Percentiles rank a stretch among this genome's conserved stretches.
These are phyloP conservation scores for Claviceps purpurea DNA, from an alignment of 2,329 filamentous ascomycete genomes.

Conservation along the genomic window DNA sequence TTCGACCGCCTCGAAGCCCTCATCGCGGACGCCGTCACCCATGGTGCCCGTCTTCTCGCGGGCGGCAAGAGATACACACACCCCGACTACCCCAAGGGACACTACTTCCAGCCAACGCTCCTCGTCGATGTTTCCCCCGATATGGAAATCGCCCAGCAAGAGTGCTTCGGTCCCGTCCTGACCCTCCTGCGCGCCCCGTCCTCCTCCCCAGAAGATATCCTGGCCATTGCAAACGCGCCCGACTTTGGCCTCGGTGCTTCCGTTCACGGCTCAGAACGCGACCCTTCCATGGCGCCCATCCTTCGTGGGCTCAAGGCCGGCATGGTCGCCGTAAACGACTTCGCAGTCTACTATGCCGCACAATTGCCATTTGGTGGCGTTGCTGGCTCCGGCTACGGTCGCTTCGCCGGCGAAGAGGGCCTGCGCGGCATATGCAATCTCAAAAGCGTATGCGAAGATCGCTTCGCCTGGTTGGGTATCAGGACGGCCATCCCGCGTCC, in stretches of 20 bases:
- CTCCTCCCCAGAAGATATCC: conserved; percentile 47
- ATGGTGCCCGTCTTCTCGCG: conserved; percentile 68
- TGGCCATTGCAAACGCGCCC: conserved; percentile 71
- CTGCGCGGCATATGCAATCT: conserved; percentile 72
- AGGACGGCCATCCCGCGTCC: conserved; percentile 68
- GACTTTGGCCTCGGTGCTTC: conserved; percentile 77
- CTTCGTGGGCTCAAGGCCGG: conserved; percentile 61
- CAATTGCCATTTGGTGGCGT: conserved; percentile 89
- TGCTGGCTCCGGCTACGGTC: conserved; percentile 80
- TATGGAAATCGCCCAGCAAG: conserved; percentile 81
- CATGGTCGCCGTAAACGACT: conserved; percentile 94
- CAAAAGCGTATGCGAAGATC: conserved; percentile 76
- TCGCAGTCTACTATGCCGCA: conserved; percentile 83
- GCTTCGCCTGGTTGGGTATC: conserved; percentile 45
- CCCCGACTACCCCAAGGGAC: conserved; percentile 60
- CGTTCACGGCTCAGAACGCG: conserved; percentile 61
- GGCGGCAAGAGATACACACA: conserved; percentile 64
- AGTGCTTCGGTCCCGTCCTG: conserved; percentile 89
- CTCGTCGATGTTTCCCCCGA: conserved; percentile 74
- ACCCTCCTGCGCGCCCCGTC: conserved; percentile 62
- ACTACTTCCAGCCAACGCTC: conserved; percentile 88
- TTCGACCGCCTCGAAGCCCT: conserved; percentile 67
- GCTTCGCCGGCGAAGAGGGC: conserved; percentile 86
- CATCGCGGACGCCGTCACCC: conserved; percentile 60
- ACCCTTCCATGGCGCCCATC: conserved; percentile 47